A percentile compares a stretch with the other conserved stretches of the same genome.
Evolutionary conservation across 495 filamentous ascomycete genomes (phyloP).

Genomic region (Durotheca rogersii): DNA sequence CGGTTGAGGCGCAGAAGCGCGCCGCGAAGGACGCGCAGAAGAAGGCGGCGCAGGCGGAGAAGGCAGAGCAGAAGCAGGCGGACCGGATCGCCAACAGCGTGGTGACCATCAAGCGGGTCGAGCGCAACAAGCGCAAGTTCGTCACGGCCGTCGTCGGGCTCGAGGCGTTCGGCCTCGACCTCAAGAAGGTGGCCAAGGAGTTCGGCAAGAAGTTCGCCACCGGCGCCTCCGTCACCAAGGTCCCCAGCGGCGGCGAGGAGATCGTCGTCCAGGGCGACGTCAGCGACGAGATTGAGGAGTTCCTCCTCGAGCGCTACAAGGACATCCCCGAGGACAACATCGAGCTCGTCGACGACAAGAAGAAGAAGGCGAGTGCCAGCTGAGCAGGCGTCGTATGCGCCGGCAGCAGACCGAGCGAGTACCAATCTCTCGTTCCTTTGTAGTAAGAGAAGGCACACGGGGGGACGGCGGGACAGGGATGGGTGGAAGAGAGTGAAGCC

Average conservation of each 20-base stretch:
- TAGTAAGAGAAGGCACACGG: too few species aligned
- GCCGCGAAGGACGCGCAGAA: conserved; percentile 93
- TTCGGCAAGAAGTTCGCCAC: conserved; percentile 93
- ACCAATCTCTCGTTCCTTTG: too few species aligned
- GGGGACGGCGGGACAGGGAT: too few species aligned
- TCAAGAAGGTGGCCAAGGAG: conserved; percentile 91
- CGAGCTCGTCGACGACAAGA: conserved; percentile 90
- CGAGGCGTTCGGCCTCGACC: conserved; percentile 84
- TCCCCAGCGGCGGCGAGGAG: conserved; percentile 82
- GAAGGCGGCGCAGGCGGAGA: conserved; percentile 88
- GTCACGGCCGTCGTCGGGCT: conserved; percentile 88
- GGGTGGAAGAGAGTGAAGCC: background rate
- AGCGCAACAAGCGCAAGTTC: conserved; percentile 95
- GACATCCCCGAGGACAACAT: conserved; percentile 91
- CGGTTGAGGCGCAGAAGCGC: conserved; percentile 83
- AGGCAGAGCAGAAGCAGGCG: conserved; percentile 74
- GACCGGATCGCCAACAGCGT: conserved; percentile 76
- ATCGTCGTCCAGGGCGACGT: conserved; percentile 98
- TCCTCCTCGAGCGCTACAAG: conserved; percentile 79
- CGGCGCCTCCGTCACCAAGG: conserved; percentile 87
- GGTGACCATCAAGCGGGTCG: conserved; percentile 90
- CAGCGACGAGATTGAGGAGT: conserved; percentile 91
- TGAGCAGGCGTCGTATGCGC: conserved; percentile 7
- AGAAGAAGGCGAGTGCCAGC: conserved; percentile 64
- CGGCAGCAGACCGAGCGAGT: too few species aligned